Evolutionary conservation across 805 yeast species (phyloP).

Genomic region (Pichia ethanolica): DNA sequence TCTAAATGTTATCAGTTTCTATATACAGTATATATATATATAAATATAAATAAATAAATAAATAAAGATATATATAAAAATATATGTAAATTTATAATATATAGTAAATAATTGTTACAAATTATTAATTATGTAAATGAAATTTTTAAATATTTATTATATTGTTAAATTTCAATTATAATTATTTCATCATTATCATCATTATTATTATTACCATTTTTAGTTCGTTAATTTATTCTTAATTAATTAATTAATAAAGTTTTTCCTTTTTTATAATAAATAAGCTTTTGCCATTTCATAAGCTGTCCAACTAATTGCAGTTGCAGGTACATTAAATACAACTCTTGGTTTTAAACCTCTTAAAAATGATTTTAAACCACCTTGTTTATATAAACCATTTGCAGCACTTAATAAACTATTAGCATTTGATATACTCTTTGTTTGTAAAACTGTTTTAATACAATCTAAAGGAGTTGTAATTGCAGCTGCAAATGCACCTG

Average conservation of each 20-base stretch:
- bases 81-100: too few species aligned
- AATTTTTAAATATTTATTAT: too few species aligned
- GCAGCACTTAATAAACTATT: conserved; percentile 70
- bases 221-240: too few species aligned
- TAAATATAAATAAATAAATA: too few species aligned
- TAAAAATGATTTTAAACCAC: conserved; percentile 61
- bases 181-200: too few species aligned
- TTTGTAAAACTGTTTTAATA: conserved; percentile 84
- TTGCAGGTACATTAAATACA: conserved; percentile 87
- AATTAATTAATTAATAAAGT: not conserved
- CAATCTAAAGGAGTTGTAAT: conserved; percentile 92
- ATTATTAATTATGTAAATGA: too few species aligned
- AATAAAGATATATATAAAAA: too few species aligned
- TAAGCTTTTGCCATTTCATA: conserved; percentile 92
- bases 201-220: too few species aligned
- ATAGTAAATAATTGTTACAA: too few species aligned
- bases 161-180: too few species aligned
- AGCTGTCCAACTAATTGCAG: conserved; percentile 96
- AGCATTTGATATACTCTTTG: conserved; percentile 57
- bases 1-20: not conserved
- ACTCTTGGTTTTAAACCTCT: conserved; percentile 89
- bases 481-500: conserved; percentile 95
- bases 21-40: not conserved
- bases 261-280: conserved; percentile 25
- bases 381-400: conserved; percentile 48